A percentile compares a stretch with the other conserved stretches of the same genome.
Evolutionary conservation across 2,329 filamentous ascomycete species (phyloP).

Genomic region (Microcyclospora pomicola): DNA sequence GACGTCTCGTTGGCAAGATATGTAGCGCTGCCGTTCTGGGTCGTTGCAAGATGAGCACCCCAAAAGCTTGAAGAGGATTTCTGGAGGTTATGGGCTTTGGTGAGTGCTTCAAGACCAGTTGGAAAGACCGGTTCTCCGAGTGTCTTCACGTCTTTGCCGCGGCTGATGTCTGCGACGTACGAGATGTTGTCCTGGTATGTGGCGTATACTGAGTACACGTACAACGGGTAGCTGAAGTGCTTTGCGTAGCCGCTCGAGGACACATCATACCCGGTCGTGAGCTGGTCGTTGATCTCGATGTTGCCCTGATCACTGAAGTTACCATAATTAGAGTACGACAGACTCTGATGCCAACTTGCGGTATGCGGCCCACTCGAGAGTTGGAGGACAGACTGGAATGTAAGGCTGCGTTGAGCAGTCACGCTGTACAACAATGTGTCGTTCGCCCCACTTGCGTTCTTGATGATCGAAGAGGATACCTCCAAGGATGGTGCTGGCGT

Average conservation of each 20-base stretch:
- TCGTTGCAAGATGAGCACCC: conserved; percentile 35
- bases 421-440: conserved; percentile 43
- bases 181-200: conserved; percentile 29
- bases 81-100: conserved; percentile 9
- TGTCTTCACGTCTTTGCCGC: conserved; percentile 35
- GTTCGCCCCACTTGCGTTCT: conserved; percentile 40
- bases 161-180: conserved; percentile 34
- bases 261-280: conserved; percentile 36
- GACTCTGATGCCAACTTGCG: conserved; percentile 44
- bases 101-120: conserved; percentile 46
- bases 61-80: conserved; percentile 13
- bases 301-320: conserved; percentile 40
- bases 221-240: conserved; percentile 47
- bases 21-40: conserved; percentile 43
- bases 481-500: conserved; percentile 33
- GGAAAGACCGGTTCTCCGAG: conserved; percentile 41
- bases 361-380: conserved; percentile 32
- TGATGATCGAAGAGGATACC: conserved; percentile 36
- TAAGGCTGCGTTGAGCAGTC: conserved; percentile 41
- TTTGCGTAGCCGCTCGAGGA: conserved; percentile 25
- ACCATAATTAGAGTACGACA: conserved; percentile 44
- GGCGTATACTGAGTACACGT: conserved; percentile 39
- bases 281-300: conserved; percentile 40
- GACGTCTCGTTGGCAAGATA: conserved; percentile 38
- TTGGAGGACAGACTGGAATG: conserved; percentile 38